phyloP scores from a whole-genome alignment of 2,329 filamentous ascomycete genomes.

The Ophiocordyceps camponoti-floridani region DNA sequence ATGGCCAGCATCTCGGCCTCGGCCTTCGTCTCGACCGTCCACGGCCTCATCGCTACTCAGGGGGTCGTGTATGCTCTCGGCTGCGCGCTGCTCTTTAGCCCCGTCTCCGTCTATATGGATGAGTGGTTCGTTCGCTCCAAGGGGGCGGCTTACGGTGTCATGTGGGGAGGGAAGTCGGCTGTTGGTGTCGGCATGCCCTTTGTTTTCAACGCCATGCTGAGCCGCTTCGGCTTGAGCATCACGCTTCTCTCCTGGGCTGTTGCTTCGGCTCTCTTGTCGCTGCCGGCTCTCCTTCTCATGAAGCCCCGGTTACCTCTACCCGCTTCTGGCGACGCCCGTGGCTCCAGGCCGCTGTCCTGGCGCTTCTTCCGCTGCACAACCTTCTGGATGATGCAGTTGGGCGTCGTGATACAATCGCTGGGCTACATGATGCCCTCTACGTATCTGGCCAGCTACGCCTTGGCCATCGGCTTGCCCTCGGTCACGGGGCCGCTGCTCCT shows the following conservation, averaged over 20 bases:
- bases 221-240: conserved; percentile 27
- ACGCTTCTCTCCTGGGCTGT: conserved; percentile 35
- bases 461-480: conserved; percentile 16
- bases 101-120: conserved; percentile 39
- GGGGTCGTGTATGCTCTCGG: conserved; percentile 43
- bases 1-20: conserved; percentile 28
- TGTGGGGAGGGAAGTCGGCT: conserved; percentile 37
- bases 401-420: conserved; percentile 37
- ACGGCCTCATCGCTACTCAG: conserved; percentile 39
- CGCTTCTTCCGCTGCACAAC: conserved; percentile 32
- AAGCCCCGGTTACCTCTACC: conserved; percentile 32
- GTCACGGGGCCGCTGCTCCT: conserved; percentile 24
- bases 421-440: conserved; percentile 48
- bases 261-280: conserved; percentile 10
- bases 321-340: conserved; percentile 9
- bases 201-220: conserved; percentile 32
- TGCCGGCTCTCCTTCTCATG: conserved; percentile 34
- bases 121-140: conserved; percentile 43
- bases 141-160: conserved; percentile 42
- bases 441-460: conserved; percentile 40
- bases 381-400: conserved; percentile 38
- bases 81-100: conserved; percentile 35
- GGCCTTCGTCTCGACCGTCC: conserved; percentile 29
- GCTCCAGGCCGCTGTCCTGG: conserved; percentile 19
- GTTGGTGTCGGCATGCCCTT: conserved; percentile 30